phyloP scores from a whole-genome alignment of 176 grass and related monocot genomes.

The Thinopyrum elongatum region DNA sequence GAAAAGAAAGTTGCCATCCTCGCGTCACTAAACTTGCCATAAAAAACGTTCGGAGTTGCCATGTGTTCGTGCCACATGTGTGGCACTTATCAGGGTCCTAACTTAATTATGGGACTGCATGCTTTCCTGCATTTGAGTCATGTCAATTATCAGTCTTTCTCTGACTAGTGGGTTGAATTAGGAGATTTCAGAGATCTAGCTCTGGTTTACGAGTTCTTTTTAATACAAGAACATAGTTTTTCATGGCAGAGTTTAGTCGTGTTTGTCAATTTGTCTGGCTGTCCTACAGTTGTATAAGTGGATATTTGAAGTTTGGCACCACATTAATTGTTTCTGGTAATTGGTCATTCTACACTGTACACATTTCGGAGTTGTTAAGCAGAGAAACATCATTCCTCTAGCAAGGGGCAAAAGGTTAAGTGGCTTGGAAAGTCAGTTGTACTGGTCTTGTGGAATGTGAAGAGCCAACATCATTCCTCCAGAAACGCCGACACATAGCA shows the following conservation, averaged over 20 bases:
- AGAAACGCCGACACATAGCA: too few species aligned
- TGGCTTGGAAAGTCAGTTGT: background rate
- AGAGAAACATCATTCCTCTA: constrained; percentile 13
- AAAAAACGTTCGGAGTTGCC: too few species aligned
- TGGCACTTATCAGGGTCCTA: background rate
- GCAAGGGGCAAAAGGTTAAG: background rate
- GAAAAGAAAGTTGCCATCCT: too few species aligned
- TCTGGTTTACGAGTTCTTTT: constrained; percentile 6
- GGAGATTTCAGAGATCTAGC: background rate
- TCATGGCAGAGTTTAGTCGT: background rate
- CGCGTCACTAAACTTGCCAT: too few species aligned
- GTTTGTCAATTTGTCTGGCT: constrained; percentile 1
- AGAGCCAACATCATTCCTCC: too few species aligned
- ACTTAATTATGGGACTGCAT: background rate
- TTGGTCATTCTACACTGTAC: constrained; percentile 1
- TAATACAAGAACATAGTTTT: constrained; percentile 1
- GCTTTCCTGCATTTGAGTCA: constrained; percentile 3
- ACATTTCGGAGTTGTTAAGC: constrained; percentile 20
- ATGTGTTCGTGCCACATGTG: too few species aligned
- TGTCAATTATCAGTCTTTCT: background rate
- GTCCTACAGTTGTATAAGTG: background rate
- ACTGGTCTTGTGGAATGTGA: background rate
- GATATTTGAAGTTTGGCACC: background rate
- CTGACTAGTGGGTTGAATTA: background rate
- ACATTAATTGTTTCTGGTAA: background rate